phyloP scores from a whole-genome alignment of 208 protist genomes.

The Histomonas meleagridis region DNA sequence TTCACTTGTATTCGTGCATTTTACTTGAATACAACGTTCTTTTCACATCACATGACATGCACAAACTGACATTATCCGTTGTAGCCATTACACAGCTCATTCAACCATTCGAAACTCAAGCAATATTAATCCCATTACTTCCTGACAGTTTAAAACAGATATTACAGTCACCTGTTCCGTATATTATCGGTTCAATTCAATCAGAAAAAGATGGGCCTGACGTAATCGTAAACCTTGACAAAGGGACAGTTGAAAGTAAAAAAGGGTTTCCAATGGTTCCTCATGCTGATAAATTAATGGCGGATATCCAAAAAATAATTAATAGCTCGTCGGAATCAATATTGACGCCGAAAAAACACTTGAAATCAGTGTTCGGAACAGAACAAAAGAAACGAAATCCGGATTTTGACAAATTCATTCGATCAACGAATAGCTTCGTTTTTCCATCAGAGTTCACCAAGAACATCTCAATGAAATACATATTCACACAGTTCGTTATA shows the following conservation, averaged over 20 bases:
- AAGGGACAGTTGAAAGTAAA: not conserved
- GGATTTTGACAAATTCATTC: not conserved
- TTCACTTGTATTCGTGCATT: not conserved
- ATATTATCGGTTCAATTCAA: no score
- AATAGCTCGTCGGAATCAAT: not conserved
- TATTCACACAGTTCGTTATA: not conserved
- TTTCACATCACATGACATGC: not conserved
- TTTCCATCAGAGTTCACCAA: not conserved
- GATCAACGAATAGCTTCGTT: no score
- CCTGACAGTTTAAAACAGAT: no score
- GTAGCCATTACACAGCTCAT: not conserved
- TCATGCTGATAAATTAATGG: not conserved
- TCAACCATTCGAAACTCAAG: not conserved
- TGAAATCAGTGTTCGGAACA: not conserved
- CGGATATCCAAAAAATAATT: not conserved
- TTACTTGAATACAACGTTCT: not conserved
- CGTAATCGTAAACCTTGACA: slow-evolving; percentile 23
- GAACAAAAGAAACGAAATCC: not conserved
- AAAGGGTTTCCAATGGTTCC: not conserved
- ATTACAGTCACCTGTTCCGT: no score
- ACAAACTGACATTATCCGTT: not conserved
- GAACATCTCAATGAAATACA: not conserved
- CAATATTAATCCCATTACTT: no score
- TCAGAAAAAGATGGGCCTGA: no score
- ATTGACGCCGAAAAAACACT: no score